phyloP scores from a whole-genome alignment of 306 rosid species.

The Vigna reflexopilosa region DNA sequence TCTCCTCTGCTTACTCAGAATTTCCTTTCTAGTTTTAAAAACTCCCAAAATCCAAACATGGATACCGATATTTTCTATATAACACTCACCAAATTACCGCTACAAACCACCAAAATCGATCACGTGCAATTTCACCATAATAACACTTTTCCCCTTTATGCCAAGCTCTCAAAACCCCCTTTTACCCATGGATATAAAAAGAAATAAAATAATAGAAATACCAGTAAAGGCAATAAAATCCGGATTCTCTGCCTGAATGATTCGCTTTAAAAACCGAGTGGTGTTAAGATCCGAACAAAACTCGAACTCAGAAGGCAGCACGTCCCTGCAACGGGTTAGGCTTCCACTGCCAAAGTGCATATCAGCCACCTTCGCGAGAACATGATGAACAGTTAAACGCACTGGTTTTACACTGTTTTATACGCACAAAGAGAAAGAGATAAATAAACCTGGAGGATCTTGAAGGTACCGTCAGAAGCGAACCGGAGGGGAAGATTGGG shows the following conservation, averaged over 20 bases:
- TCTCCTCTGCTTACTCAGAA: too few relatives aligned
- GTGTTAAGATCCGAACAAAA: slow-evolving; percentile 89
- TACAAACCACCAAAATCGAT: slow-evolving; percentile 1
- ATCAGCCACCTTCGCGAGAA: slow-evolving; percentile 74
- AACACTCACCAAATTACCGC: not conserved
- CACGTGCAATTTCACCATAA: not conserved
- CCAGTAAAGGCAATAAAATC: slow-evolving; percentile 94
- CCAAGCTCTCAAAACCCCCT: not conserved
- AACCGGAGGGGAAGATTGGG: slow-evolving; percentile 85
- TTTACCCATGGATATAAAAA: not conserved
- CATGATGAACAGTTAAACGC: not conserved
- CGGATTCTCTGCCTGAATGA: slow-evolving; percentile 72
- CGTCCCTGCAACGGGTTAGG: slow-evolving; percentile 73
- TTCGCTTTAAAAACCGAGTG: slow-evolving; percentile 64
- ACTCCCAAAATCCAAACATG: not conserved
- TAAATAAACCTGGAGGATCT: slow-evolving; percentile 74
- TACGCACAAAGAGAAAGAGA: not conserved
- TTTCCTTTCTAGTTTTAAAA: too few relatives aligned
- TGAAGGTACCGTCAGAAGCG: slow-evolving; percentile 83
- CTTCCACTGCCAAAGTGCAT: slow-evolving; percentile 83
- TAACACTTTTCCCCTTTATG: not conserved
- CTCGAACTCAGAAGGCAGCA: slow-evolving; percentile 64
- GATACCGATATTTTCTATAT: not conserved
- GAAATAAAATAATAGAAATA: slow-evolving; percentile 30
- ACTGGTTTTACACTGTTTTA: not conserved